Evolutionary conservation across 345 rosid genomes (phyloP).

Genomic region (Dipteronia dyeriana): DNA sequence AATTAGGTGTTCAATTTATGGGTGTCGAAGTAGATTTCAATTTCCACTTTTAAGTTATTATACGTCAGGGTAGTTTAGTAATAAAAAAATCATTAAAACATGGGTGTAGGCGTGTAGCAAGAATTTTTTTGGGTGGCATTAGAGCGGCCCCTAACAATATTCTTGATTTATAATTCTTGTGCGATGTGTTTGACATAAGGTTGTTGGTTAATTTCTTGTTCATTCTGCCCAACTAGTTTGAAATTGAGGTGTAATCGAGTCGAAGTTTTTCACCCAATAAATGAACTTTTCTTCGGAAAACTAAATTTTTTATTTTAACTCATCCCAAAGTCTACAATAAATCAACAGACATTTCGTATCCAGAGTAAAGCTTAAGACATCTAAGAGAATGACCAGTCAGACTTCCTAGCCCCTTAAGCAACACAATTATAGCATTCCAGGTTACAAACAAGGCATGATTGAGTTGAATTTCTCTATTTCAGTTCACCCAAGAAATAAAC

Average conservation of each 20-base stretch:
- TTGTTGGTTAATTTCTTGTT: constrained; percentile 9
- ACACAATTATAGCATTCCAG: background rate
- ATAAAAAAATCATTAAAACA: too few relatives aligned
- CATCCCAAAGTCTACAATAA: constrained; percentile 1
- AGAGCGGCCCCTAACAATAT: too few relatives aligned
- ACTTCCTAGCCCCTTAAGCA: background rate
- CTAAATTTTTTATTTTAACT: background rate
- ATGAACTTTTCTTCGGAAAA: background rate
- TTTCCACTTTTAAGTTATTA: too few relatives aligned
- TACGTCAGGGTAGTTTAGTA: too few relatives aligned
- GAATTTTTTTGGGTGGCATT: too few relatives aligned
- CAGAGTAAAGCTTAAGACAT: background rate
- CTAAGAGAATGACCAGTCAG: constrained; percentile 1
- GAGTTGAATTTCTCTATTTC: background rate
- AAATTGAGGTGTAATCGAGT: background rate
- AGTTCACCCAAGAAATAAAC: background rate
- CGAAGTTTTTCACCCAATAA: background rate
- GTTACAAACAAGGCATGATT: background rate
- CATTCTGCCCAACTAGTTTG: background rate
- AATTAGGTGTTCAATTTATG: too few relatives aligned
- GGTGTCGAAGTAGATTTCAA: too few relatives aligned
- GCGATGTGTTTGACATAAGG: constrained; percentile 1
- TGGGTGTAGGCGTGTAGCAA: too few relatives aligned
- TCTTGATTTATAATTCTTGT: too few relatives aligned
- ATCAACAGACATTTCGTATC: constrained; percentile 1